These are phyloP conservation scores for Aspergillus bombycis DNA, from an alignment of 2,329 filamentous ascomycete species.

Conservation along the genomic window DNA sequence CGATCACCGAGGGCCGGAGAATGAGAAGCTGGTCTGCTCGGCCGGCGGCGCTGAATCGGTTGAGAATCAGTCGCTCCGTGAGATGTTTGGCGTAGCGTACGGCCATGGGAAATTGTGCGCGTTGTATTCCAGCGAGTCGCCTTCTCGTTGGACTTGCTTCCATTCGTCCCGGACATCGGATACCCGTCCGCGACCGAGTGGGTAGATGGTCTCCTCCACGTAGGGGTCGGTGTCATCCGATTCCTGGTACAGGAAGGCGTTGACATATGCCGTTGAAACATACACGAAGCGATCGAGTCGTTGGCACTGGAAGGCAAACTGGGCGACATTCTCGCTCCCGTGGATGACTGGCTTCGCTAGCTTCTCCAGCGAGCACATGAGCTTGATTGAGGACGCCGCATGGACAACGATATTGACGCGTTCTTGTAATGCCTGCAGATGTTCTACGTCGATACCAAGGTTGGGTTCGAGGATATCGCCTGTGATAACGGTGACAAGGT, in stretches of 20 bases:
- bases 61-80: conserved; percentile 12
- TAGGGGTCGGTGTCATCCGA: conserved; percentile 5
- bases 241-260: conserved; percentile 14
- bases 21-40: conserved; percentile 14
- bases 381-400: conserved; percentile 20
- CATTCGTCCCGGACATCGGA: not conserved
- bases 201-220: conserved; percentile 19
- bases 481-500: conserved; percentile 12
- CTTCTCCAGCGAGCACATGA: not conserved
- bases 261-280: conserved; percentile 24
- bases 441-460: conserved; percentile 9
- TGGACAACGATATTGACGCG: conserved; percentile 22
- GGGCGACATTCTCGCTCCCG: conserved; percentile 13
- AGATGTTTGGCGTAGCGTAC: conserved; percentile 23
- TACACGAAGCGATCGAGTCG: conserved; percentile 22
- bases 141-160: conserved; percentile 3
- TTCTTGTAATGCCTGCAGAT: conserved; percentile 1
- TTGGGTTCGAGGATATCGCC: conserved; percentile 17
- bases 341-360: conserved; percentile 8
- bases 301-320: conserved; percentile 11
- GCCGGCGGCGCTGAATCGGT: not conserved
- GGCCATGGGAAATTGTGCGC: conserved; percentile 17
- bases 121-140: conserved; percentile 4
- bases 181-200: not conserved
- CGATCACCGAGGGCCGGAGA: conserved; percentile 18